Evolutionary conservation across 441 rosid species (phyloP).

Genomic region (Jatropha podagrica): DNA sequence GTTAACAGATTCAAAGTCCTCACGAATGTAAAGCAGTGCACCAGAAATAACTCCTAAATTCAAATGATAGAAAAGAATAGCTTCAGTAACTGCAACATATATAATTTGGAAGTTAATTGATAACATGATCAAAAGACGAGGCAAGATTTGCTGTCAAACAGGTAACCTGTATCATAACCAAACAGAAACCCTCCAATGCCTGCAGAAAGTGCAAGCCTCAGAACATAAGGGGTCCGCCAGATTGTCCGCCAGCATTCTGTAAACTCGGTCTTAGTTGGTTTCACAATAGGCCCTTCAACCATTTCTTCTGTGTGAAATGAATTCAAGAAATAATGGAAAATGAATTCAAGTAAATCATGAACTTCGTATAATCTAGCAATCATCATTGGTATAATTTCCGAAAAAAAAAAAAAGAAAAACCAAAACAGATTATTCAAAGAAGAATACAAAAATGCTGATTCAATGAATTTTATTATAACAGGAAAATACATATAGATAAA

Average conservation of each 20-base stretch:
- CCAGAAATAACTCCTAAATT: conserved; percentile 80
- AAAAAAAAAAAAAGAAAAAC: no score
- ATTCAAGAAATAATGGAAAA: no score
- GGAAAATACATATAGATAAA: no score
- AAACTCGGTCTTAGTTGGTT: conserved; percentile 57
- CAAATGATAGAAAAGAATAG: neutral
- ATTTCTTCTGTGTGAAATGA: conserved; percentile 17
- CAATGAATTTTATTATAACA: no score
- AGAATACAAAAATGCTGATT: neutral
- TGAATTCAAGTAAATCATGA: no score
- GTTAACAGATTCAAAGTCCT: conserved; percentile 58
- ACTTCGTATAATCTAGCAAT: neutral
- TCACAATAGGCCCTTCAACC: conserved; percentile 65
- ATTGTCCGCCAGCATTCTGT: conserved; percentile 68
- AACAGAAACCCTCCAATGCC: conserved; percentile 89
- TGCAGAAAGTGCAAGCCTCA: conserved; percentile 83
- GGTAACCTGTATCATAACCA: conserved; percentile 80
- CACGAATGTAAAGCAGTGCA: conserved; percentile 72
- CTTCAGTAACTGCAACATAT: neutral
- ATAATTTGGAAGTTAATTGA: no score
- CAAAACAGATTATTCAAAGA: neutral
- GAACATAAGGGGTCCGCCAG: conserved; percentile 73
- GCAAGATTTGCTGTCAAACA: neutral
- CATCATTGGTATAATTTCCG: neutral
- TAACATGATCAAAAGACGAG: no score